phyloP scores from a whole-genome alignment of 257 asterid genomes.

The Penstemon newberryi region DNA sequence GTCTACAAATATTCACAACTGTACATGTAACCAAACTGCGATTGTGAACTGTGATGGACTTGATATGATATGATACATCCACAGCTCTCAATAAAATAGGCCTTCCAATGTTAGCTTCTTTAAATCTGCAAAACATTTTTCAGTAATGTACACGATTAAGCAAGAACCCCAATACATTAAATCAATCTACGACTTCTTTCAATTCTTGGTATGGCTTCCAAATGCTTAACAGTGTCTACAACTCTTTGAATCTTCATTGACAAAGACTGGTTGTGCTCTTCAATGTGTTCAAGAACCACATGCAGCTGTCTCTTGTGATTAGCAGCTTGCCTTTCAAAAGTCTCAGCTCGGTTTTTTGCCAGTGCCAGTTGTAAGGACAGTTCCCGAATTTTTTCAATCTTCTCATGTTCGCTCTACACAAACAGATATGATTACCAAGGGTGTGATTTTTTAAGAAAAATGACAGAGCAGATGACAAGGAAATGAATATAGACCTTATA shows the following conservation, averaged over 20 bases:
- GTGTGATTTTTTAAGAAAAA: slow-evolving; percentile 1
- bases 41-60: slow-evolving; percentile 22
- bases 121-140: slow-evolving; percentile 30
- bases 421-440: background rate
- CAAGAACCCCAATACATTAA: background rate
- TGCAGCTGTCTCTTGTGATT: slow-evolving; percentile 82
- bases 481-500: background rate
- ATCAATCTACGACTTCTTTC: slow-evolving; percentile 29
- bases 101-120: slow-evolving; percentile 24
- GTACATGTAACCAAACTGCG: slow-evolving; percentile 27
- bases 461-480: slow-evolving; percentile 6
- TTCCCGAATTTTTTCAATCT: slow-evolving; percentile 87
- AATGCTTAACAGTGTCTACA: slow-evolving; percentile 52
- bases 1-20: slow-evolving; percentile 3
- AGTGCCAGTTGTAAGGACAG: slow-evolving; percentile 78
- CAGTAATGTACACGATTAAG: background rate
- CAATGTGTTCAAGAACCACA: slow-evolving; percentile 73
- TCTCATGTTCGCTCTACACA: slow-evolving; percentile 83
- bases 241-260: slow-evolving; percentile 71
- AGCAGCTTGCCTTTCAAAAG: slow-evolving; percentile 57
- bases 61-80: slow-evolving; percentile 18
- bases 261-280: slow-evolving; percentile 76
- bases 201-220: slow-evolving; percentile 56
- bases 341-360: slow-evolving; percentile 77
- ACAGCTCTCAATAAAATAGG: slow-evolving; percentile 19